Evolutionary conservation across 2,329 filamentous ascomycete genomes (phyloP).

Genomic region (Lomentospora prolificans): DNA sequence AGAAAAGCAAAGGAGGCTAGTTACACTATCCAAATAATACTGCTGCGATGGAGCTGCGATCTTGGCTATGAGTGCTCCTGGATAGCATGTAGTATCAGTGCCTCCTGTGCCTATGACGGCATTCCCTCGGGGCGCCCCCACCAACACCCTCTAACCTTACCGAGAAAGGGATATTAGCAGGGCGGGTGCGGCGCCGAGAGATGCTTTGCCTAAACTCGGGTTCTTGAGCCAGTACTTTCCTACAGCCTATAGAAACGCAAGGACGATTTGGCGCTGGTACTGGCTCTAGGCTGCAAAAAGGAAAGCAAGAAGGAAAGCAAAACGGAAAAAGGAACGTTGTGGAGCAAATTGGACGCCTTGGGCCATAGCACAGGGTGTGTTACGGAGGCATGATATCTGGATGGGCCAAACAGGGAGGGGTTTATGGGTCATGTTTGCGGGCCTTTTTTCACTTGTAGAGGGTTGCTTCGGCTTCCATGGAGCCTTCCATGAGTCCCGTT

Average conservation of each 20-base stretch:
- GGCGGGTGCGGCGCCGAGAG: constrained; percentile 7
- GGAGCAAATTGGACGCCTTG: neutral
- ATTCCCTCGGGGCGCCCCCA: neutral
- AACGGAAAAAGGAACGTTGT: neutral
- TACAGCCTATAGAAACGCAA: constrained; percentile 5
- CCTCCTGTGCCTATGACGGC: constrained; percentile 2
- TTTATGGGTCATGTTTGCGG: neutral
- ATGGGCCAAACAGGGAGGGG: no score
- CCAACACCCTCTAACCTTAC: neutral
- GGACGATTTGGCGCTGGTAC: neutral
- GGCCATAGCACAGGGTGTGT: no score
- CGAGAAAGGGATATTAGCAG: neutral
- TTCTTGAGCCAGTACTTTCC: neutral
- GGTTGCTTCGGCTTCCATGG: constrained; percentile 7
- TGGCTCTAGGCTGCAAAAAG: neutral
- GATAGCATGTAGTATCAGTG: no score
- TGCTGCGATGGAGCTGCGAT: no score
- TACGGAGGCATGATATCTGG: neutral
- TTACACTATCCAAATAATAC: no score
- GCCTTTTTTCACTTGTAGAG: neutral
- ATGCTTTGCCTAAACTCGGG: constrained; percentile 7
- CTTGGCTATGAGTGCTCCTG: no score
- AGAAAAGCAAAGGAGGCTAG: no score
- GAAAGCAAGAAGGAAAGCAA: neutral
- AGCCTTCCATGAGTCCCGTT: constrained; percentile 4